These are phyloP conservation scores for Excoecaria agallocha DNA, from an alignment of 345 rosid genomes.

Conservation along the genomic window DNA sequence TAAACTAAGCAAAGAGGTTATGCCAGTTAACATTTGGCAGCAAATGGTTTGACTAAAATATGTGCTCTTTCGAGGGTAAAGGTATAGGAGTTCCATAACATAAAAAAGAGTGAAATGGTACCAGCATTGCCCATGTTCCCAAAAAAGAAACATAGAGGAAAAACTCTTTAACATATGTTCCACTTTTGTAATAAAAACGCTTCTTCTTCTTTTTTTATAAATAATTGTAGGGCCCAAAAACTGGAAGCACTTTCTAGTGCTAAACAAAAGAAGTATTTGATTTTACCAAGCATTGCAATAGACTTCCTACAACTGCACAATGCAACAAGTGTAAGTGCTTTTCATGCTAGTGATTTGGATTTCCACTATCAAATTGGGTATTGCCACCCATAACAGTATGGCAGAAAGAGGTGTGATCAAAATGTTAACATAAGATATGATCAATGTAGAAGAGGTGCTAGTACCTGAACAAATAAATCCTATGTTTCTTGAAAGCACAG, in stretches of 20 bases:
- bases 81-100: neutral
- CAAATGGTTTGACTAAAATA: neutral
- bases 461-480: conserved; percentile 93
- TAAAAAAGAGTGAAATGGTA: no score
- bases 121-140: neutral
- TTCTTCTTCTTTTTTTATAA: no score
- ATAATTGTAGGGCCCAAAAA: no score
- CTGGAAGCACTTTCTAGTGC: no score
- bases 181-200: no score
- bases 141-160: neutral
- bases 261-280: no score
- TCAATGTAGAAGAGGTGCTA: neutral
- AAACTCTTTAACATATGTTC: no score
- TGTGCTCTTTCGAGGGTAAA: neutral
- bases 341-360: no score
- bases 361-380: neutral
- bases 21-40: neutral
- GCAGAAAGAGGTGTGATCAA: neutral
- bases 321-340: no score
- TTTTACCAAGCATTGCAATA: no score
- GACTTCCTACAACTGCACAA: no score
- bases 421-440: neutral
- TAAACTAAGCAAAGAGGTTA: neutral
- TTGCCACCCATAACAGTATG: neutral
- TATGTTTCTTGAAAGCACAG: conserved; percentile 92